These are phyloP conservation scores for Candida sithepensis DNA, from an alignment of 805 yeast genomes.

Conservation along the genomic window DNA sequence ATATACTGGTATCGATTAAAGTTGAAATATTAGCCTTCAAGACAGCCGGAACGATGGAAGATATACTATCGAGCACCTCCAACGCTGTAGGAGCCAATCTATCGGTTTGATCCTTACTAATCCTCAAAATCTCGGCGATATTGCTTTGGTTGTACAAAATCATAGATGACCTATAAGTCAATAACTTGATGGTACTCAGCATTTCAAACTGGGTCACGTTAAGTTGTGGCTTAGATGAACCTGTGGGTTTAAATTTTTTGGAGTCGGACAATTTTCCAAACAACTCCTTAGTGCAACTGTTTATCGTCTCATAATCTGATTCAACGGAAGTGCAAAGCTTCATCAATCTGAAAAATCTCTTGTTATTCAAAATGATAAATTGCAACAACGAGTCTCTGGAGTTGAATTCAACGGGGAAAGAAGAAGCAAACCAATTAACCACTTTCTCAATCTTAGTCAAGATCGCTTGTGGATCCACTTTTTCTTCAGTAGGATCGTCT, in stretches of 20 bases:
- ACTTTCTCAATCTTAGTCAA: conserved; percentile 28
- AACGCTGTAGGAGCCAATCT: conserved; percentile 39
- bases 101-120: conserved; percentile 34
- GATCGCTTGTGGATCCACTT: conserved; percentile 35
- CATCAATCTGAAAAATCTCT: conserved; percentile 55
- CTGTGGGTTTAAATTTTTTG: conserved; percentile 36
- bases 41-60: conserved; percentile 58
- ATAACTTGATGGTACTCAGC: conserved; percentile 48
- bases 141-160: conserved; percentile 65
- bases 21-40: conserved; percentile 56
- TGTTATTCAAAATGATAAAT: conserved; percentile 53
- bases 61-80: conserved; percentile 54
- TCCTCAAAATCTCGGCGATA: conserved; percentile 48
- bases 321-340: conserved; percentile 51
- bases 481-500: too few species aligned
- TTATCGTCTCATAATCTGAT: conserved; percentile 56
- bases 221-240: not conserved
- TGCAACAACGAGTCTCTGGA: conserved; percentile 48
- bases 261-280: conserved; percentile 51
- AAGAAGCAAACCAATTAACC: conserved; percentile 55
- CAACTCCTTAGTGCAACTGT: conserved; percentile 62
- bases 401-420: conserved; percentile 50
- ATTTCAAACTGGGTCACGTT: conserved; percentile 45
- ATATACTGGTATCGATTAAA: conserved; percentile 33
- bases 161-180: conserved; percentile 60